A percentile compares a stretch with the other conserved stretches of the same genome.
Conservation (phyloP, 2,329 filamentous ascomycete genomes). For the Diaporthe humulicola region DNA sequence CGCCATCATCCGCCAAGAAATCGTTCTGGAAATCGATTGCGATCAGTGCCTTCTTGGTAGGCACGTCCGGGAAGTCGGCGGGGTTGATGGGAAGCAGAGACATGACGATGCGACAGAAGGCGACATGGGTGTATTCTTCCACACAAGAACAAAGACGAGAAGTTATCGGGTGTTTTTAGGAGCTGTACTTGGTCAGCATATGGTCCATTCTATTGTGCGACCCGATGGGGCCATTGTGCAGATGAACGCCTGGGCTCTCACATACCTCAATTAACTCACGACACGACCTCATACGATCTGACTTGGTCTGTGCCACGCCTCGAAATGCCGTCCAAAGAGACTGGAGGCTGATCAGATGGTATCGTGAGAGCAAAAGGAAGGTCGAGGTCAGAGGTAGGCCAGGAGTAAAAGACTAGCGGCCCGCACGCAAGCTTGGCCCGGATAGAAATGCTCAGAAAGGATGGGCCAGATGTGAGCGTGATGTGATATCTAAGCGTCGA, state of each 20-base stretch:
- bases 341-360: background rate
- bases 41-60: conserved; percentile 78
- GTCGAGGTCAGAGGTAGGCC: background rate
- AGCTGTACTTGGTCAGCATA: conserved; percentile 24
- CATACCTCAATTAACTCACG: conserved; percentile 24
- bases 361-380: background rate
- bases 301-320: background rate
- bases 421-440: background rate
- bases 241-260: conserved; percentile 6
- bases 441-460: background rate
- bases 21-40: conserved; percentile 93
- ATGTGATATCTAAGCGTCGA: background rate
- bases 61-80: conserved; percentile 67
- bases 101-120: conserved; percentile 38
- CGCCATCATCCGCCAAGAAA: conserved; percentile 78
- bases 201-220: conserved; percentile 6
- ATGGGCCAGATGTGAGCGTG: background rate
- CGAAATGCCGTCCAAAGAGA: background rate
- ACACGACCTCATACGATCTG: conserved; percentile 4
- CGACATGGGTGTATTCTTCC: conserved; percentile 28
- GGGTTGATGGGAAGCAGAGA: conserved; percentile 69
- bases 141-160: conserved; percentile 11
- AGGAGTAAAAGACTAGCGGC: background rate
- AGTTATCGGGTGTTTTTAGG: conserved; percentile 18
- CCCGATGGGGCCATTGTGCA: conserved; percentile 9